Conservation (phyloP, 805 yeast genomes). For the Candida boidinii region DNA sequence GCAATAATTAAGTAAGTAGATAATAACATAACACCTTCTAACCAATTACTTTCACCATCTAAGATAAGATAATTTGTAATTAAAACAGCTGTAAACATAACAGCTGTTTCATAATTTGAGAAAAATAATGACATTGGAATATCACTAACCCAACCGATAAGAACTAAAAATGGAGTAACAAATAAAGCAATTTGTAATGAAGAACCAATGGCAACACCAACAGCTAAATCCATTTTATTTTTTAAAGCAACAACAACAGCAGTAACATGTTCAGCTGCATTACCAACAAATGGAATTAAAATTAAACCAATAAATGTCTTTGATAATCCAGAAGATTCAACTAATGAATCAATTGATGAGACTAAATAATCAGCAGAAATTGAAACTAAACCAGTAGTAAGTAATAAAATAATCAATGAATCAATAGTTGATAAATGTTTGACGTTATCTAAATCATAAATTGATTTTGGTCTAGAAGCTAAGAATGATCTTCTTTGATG, state of each 20-base stretch:
- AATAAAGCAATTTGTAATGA: constrained; percentile 92
- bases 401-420: constrained; percentile 46
- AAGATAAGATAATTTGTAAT: constrained; percentile 78
- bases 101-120: constrained; percentile 89
- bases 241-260: constrained; percentile 92
- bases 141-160: constrained; percentile 86
- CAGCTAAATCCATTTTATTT: constrained; percentile 95
- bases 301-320: constrained; percentile 94
- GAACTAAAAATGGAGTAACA: constrained; percentile 91
- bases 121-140: constrained; percentile 91
- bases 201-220: constrained; percentile 95
- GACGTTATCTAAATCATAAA: constrained; percentile 18
- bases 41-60: constrained; percentile 95
- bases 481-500: constrained; percentile 19
- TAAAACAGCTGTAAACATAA: constrained; percentile 82
- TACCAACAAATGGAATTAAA: constrained; percentile 93
- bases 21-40: constrained; percentile 89
- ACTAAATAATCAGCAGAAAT: constrained; percentile 91
- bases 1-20: constrained; percentile 84
- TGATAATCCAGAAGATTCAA: constrained; percentile 74
- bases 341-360: constrained; percentile 86
- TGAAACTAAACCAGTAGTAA: constrained; percentile 73
- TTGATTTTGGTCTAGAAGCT: constrained; percentile 20
- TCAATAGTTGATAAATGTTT: constrained; percentile 43
- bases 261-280: constrained; percentile 98